These are phyloP conservation scores for Podosphaera fusca DNA, from an alignment of 2,329 filamentous ascomycete genomes.

Conservation along the genomic window DNA sequence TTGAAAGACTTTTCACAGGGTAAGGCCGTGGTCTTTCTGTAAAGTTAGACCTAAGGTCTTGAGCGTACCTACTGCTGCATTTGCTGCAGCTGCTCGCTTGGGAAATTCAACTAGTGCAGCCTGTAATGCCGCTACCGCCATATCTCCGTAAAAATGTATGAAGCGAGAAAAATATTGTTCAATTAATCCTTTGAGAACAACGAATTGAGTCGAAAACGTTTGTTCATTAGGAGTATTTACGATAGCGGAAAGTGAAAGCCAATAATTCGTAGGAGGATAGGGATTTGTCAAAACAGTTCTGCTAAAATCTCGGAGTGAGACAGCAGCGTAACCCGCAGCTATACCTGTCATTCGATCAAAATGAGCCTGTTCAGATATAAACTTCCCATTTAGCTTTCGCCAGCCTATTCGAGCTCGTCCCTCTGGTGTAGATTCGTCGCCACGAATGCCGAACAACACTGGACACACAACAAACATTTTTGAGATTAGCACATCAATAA, in stretches of 20 bases:
- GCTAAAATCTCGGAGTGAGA: conserved; percentile 64
- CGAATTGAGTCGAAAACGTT: conserved; percentile 49
- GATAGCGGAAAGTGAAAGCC: conserved; percentile 54
- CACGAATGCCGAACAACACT: conserved; percentile 62
- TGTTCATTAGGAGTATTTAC: conserved; percentile 47
- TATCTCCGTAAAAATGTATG: conserved; percentile 57
- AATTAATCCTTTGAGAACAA: conserved; percentile 49
- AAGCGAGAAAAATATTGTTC: conserved; percentile 47
- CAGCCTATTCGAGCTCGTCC: conserved; percentile 52
- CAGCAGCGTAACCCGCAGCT: conserved; percentile 60
- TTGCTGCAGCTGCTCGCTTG: neutral
- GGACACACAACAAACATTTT: conserved; percentile 68
- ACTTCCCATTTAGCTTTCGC: conserved; percentile 29
- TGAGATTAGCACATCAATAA: conserved; percentile 68
- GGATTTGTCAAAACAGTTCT: conserved; percentile 44
- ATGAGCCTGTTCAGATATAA: conserved; percentile 48
- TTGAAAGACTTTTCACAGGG: neutral
- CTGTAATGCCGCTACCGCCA: conserved; percentile 47
- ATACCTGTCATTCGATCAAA: conserved; percentile 65
- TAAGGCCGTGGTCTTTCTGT: conserved; percentile 1
- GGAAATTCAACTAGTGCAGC: conserved; percentile 57
- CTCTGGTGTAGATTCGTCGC: conserved; percentile 46
- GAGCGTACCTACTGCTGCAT: neutral
- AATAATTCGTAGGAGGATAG: conserved; percentile 61
- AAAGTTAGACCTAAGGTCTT: neutral